Base-by-base conservation (phyloP, 2,329 filamentous ascomycete genomes). In the Coniochaeta sp. region DNA sequence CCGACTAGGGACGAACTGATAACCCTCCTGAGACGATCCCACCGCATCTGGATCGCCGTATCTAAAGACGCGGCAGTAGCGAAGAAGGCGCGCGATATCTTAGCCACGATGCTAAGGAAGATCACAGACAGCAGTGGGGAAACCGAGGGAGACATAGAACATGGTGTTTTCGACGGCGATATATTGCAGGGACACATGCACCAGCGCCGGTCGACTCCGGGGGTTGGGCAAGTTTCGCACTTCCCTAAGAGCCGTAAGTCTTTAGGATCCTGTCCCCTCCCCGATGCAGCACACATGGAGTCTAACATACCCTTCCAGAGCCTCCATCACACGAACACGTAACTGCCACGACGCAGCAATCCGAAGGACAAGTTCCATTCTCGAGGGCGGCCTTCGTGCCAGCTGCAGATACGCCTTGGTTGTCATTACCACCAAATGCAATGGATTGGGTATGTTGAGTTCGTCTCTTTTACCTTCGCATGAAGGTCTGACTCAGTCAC, bases 31-130 rank as follows among this genome's bases (percentile, higher is more conserved):
- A 70, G 70, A 61, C 69, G 71, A 19, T 81, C 80, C 16, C 67
- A 78, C 62, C 59, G 59, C 2, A 76, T 81, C 58, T 82, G 81
- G 79, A 65, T 65, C 19, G 69, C 74, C 4, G 72, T 81, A 28
- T 70, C 76, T 2, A 60, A 64, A 14, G 68, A 69, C 9, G 66
- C 72, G 26, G 65, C 69, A 1, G 79, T 80, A 59, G 72, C 78
- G 55, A 74, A 69, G 44, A 81, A 80, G 68, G 79, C 80, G 28
- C 74, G 73, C 12, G 73, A 75, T 38, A 75, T 79, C 7, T 66
- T 83, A 58, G 71, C 73, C 6, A 75, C 72, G 4, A 80, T 83
- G 73, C 68, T 82, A 36, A 68, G 69, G 2, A 47, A 63, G 38
- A 57, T 40, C 1, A 60, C 55, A 12, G 57, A 59, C 30, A 16